These are phyloP conservation scores for Odontarrhena argentea DNA, from an alignment of 345 rosid species.

Conservation along the genomic window DNA sequence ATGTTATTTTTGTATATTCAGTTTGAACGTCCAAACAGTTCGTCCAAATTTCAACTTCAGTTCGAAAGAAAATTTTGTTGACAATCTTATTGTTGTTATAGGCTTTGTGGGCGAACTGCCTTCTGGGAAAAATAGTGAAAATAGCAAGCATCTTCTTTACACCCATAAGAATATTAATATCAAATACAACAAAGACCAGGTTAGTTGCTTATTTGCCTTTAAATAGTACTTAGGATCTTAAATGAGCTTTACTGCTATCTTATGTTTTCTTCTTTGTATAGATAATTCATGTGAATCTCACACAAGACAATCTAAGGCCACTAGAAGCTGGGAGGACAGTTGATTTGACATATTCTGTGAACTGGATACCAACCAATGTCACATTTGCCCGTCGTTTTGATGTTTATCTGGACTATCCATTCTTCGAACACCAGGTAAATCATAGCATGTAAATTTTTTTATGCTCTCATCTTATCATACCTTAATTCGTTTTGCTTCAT, in stretches of 20 bases:
- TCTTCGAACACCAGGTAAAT: slow-evolving; percentile 93
- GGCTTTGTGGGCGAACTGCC: slow-evolving; percentile 88
- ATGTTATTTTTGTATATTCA: slow-evolving; percentile 38
- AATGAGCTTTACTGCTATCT: neutral
- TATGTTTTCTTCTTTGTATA: slow-evolving; percentile 33
- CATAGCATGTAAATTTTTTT: slow-evolving; percentile 3
- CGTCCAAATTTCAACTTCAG: neutral
- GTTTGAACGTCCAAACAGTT: neutral
- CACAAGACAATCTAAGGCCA: slow-evolving; percentile 75
- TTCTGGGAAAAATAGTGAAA: slow-evolving; percentile 78
- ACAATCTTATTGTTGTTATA: slow-evolving; percentile 37
- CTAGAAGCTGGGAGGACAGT: slow-evolving; percentile 64
- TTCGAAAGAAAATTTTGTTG: slow-evolving; percentile 15
- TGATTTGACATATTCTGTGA: slow-evolving; percentile 81
- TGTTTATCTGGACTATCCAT: slow-evolving; percentile 90
- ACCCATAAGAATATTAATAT: slow-evolving; percentile 75
- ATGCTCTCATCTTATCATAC: neutral
- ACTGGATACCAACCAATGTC: slow-evolving; percentile 70
- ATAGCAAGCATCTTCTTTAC: slow-evolving; percentile 66
- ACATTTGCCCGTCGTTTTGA: slow-evolving; percentile 91
- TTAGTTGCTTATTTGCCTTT: slow-evolving; percentile 40
- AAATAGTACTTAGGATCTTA: neutral
- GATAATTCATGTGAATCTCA: slow-evolving; percentile 90
- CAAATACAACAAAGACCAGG: slow-evolving; percentile 87
- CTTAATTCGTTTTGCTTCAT: slow-evolving; percentile 15